Evolutionary conservation across 78 protist species (phyloP).

Genomic region (Isochrysis galbana): DNA sequence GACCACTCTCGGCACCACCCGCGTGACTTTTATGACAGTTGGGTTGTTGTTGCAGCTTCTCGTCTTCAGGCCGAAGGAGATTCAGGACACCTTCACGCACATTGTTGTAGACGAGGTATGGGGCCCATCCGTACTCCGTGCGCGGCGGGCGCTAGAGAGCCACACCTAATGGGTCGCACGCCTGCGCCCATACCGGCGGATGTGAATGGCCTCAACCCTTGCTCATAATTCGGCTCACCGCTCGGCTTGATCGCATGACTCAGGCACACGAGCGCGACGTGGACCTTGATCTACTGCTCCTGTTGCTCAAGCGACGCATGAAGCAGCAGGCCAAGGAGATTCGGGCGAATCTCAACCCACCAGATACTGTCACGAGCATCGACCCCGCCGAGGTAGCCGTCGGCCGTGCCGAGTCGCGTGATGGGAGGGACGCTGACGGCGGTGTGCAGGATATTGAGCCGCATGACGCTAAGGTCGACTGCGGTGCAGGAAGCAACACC

Average conservation of each 20-base stretch:
- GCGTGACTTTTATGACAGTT: conserved; percentile 62
- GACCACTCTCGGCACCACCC: conserved; percentile 46
- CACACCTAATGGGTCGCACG: background rate
- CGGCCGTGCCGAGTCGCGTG: too few species aligned
- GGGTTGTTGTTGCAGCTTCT: conserved; percentile 29
- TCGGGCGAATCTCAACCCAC: background rate
- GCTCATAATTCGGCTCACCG: background rate
- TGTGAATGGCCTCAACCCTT: background rate
- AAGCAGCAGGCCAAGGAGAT: background rate
- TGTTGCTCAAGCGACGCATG: conserved; percentile 36
- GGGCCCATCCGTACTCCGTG: background rate
- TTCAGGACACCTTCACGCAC: background rate
- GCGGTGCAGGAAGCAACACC: background rate
- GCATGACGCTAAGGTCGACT: too few species aligned
- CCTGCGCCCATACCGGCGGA: background rate
- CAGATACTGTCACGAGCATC: too few species aligned
- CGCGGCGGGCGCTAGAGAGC: background rate
- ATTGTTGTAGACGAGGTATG: conserved; percentile 51
- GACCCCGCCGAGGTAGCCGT: too few species aligned
- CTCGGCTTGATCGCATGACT: background rate
- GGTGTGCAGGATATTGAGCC: too few species aligned
- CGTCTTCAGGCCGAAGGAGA: too few species aligned
- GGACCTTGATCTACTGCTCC: conserved; percentile 73
- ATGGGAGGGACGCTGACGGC: too few species aligned
- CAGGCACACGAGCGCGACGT: conserved; percentile 78